Evolutionary conservation across 2,329 filamentous ascomycete genomes (phyloP), one percentile per base, ranked within the genome.

Genomic region (Claviceps humidiphila): DNA sequence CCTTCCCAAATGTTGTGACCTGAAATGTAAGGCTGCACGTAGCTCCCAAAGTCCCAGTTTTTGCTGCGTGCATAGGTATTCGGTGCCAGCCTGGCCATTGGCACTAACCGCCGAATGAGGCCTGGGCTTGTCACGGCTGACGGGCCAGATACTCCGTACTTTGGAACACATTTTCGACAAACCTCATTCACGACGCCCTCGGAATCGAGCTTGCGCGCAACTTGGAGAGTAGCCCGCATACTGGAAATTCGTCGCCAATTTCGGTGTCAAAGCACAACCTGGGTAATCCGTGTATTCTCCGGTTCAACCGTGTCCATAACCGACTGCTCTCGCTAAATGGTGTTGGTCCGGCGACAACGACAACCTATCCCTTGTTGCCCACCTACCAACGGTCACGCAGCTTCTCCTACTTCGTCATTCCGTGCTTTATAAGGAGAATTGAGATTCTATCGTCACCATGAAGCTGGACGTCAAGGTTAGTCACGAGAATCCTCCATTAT

Each of bases 391-490:
- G 38, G 47, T 20, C 37, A 16, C 48, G 22, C 42, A 49, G 26
- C 26, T 20, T 24, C 38, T 16, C 16, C 38, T 40, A 13, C 20
- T 14, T 44, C 39, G 30, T 30, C 26, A 13, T 24, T 50, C 37
- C 43, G 47, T 41, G 26, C 37, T 43, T 24, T 5, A 22, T 45
- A 24, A 20, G 34, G 42, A n/a, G 20, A 37, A 45, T 43, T 48
- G 24, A 22, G 3, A 40, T 37, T n/a, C 1, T 20, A 13, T 41
- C 47, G 47, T 48, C 62, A 70, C 58, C 49, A 70, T 70, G 68
- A 70, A 67, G 62, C 63, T 70, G 61, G 68, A 70, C 64, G 67
- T 70, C 57, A 70, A 70, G 67, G 68, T 70, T 45, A 61, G 67
- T 62, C 22, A 24, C 20, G 26, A 22, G 37, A 22, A 16, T 22